These are phyloP conservation scores for Raffaelea arxii DNA, from an alignment of 2,329 filamentous ascomycete species.

Conservation along the genomic window DNA sequence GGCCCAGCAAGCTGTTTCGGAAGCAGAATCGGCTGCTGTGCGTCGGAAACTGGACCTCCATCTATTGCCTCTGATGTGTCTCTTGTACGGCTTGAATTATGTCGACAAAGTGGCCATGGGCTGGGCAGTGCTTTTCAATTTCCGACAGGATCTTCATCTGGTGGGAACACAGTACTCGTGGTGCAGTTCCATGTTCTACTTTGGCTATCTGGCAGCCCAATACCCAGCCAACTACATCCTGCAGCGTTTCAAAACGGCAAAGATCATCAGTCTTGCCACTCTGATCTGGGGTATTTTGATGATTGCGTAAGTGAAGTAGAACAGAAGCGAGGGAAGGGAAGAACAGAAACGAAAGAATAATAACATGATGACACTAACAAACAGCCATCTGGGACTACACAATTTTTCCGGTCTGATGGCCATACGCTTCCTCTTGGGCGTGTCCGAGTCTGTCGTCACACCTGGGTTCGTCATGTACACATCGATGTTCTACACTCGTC, in stretches of 20 bases:
- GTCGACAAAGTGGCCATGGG: conserved; percentile 16
- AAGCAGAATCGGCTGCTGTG: conserved; percentile 13
- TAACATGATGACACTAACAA: too few relatives aligned
- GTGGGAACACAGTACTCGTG: conserved; percentile 46
- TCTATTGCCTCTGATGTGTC: conserved; percentile 15
- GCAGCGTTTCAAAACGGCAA: conserved; percentile 22
- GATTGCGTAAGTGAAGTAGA: too few relatives aligned
- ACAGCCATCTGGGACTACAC: conserved; percentile 40
- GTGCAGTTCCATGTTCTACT: conserved; percentile 42
- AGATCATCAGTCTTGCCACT: conserved; percentile 33
- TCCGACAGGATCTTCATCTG: conserved; percentile 14
- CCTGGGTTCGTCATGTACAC: conserved; percentile 52
- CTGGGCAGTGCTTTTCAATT: conserved; percentile 17
- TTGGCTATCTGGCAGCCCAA: conserved; percentile 27
- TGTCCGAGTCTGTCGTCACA: conserved; percentile 46
- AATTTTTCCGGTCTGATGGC: conserved; percentile 47
- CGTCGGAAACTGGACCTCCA: conserved; percentile 12
- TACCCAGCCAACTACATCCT: conserved; percentile 22
- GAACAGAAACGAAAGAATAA: too few relatives aligned
- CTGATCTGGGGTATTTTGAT: conserved; percentile 42
- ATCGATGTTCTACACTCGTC: conserved; percentile 53
- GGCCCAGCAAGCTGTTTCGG: conserved; percentile 7
- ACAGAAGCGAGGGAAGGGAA: too few relatives aligned
- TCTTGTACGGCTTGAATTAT: conserved; percentile 16
- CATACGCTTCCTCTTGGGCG: conserved; percentile 50